Evolutionary conservation across 1,284 basidiomycete genomes (phyloP), one percentile per base, ranked within the genome.

Genomic region (Acaromyces ingoldii): DNA sequence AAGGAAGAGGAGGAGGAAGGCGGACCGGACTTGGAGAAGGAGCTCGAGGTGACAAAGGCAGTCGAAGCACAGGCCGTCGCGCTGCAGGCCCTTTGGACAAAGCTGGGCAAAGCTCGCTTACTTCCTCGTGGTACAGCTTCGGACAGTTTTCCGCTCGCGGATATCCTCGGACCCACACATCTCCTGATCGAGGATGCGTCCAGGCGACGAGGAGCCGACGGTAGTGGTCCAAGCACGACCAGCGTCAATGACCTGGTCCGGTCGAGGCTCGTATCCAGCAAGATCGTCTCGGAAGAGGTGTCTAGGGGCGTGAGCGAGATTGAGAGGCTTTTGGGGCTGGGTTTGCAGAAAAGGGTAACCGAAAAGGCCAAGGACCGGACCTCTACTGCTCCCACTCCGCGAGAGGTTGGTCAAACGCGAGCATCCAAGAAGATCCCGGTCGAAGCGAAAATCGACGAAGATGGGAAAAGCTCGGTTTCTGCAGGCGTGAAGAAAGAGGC

Each of bases 261-360:
- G 64, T 84, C 82, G 53, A 82, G 87, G 25, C 77, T 92, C 22
- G 79, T 87, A 38, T 89, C 87, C 65, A 86, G 86, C 1, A 91
- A 88, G 19, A 4, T 22, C 15, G 41, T 28, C n/a, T 22, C 41
- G 11, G 21, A 43, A 43, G 40, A n/a, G 15, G 21, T 28, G 30
- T 9, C 17, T 15, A n/a, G n/a, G 33, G n/a, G 15, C 6, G 9
- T 10, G 15, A 36, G 19, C n/a, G 19, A 17, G 31, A 4, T 49
- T 15, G 26, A 6, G 34, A 28, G 15, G 22, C 48, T 46, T 22
- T 22, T 38, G 38, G 10, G 9, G 3, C n/a, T n/a, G n/a, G n/a
- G n/a, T n/a, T n/a, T n/a, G n/a, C n/a, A n/a, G n/a, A n/a, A n/a
- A n/a, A n/a, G n/a, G n/a, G n/a, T n/a, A n/a, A n/a, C n/a, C n/a